phyloP scores from a whole-genome alignment of 2,329 filamentous ascomycete genomes.

The Raffaelea arxii region DNA sequence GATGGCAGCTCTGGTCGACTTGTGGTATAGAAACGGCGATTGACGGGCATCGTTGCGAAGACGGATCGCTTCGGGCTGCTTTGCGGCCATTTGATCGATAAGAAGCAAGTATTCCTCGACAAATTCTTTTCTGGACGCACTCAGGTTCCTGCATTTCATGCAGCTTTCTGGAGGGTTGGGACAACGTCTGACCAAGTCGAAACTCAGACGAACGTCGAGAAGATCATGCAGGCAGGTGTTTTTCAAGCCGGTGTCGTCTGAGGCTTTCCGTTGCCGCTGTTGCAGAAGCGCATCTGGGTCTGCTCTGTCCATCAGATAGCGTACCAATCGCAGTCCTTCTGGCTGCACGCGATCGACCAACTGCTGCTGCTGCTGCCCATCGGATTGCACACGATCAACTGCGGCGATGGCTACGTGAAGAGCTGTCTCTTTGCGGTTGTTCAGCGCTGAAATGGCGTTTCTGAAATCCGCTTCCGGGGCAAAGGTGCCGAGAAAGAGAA shows the following conservation, averaged over 20 bases:
- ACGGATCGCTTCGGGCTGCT: not conserved
- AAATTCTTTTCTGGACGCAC: not conserved
- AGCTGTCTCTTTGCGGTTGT: not conserved
- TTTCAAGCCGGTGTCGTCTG: not conserved
- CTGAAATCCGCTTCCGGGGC: not conserved
- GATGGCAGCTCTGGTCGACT: not conserved
- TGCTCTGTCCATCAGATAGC: not conserved
- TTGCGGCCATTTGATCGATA: not conserved
- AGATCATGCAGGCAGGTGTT: conserved; percentile 1
- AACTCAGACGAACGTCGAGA: not conserved
- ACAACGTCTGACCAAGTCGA: not conserved
- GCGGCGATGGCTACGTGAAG: not conserved
- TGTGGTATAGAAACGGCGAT: not conserved
- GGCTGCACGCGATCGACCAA: not conserved
- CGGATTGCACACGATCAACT: no score
- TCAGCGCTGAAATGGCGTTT: not conserved
- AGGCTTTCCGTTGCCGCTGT: not conserved
- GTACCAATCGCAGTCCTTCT: not conserved
- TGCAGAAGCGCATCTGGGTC: not conserved
- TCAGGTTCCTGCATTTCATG: not conserved
- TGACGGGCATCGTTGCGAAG: not conserved
- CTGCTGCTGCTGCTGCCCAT: no score
- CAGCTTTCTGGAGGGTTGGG: no score
- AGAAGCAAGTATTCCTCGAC: not conserved
- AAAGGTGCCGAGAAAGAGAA: not conserved